Percentiles rank a stretch among this genome's conserved stretches.
phyloP scores from a whole-genome alignment of 1,284 basidiomycete genomes.

The Termitomyces sp. region DNA sequence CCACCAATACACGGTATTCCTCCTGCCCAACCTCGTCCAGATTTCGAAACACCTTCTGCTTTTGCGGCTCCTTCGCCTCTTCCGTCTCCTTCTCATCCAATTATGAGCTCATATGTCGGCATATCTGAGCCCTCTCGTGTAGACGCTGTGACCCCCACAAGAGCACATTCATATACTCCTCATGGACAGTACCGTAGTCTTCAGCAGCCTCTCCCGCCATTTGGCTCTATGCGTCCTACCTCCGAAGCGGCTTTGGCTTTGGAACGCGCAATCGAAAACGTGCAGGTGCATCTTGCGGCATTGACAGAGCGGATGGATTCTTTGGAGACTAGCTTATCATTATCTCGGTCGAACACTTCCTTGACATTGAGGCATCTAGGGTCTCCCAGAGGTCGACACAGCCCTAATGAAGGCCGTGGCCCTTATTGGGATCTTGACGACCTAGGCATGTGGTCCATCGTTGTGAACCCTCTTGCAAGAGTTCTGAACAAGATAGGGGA shows the following conservation, averaged over 20 bases:
- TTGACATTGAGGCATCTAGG: slow-evolving; percentile 32
- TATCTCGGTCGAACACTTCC: slow-evolving; percentile 32
- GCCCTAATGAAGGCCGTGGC: slow-evolving; percentile 33
- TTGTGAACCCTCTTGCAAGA: slow-evolving; percentile 57
- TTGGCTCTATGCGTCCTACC: slow-evolving; percentile 34
- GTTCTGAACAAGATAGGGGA: slow-evolving; percentile 43
- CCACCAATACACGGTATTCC: slow-evolving; percentile 41
- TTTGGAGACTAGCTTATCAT: slow-evolving; percentile 52
- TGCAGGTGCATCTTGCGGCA: slow-evolving; percentile 87
- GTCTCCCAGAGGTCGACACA: slow-evolving; percentile 38
- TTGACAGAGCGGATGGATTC: slow-evolving; percentile 83
- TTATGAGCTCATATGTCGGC: slow-evolving; percentile 32
- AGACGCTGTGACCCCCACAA: slow-evolving; percentile 33
- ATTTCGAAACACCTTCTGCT: slow-evolving; percentile 67
- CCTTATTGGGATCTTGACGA: slow-evolving; percentile 64
- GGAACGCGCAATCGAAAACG: slow-evolving; percentile 74
- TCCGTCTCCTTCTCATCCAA: slow-evolving; percentile 37
- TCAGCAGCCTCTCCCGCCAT: slow-evolving; percentile 32
- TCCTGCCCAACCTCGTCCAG: slow-evolving; percentile 62
- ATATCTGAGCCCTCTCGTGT: slow-evolving; percentile 34
- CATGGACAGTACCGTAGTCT: slow-evolving; percentile 34
- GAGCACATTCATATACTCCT: slow-evolving; percentile 32
- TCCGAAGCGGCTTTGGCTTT: slow-evolving; percentile 53
- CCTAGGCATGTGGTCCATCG: slow-evolving; percentile 73
- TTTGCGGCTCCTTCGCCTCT: slow-evolving; percentile 49